phyloP scores from a whole-genome alignment of 225 moss, liverwort and hornwort genomes.

The Sphagnum contortum region DNA sequence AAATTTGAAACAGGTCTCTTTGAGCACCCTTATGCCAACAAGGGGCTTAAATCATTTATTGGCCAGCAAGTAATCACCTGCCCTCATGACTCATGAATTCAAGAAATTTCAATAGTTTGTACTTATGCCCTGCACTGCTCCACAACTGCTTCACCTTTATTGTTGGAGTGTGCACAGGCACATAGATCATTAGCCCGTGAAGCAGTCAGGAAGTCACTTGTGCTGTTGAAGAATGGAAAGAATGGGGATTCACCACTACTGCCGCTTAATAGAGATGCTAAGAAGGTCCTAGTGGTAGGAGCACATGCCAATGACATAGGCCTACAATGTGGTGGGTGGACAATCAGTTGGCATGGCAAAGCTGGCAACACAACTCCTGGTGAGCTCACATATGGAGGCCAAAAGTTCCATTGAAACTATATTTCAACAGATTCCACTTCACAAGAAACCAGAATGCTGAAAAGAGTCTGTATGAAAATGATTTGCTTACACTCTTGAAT shows the following conservation, averaged over 20 bases:
- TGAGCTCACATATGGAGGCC: background rate
- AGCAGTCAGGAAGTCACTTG: conserved; percentile 48
- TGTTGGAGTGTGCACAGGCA: conserved; percentile 11
- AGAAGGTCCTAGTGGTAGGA: conserved; percentile 50
- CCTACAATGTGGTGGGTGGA: conserved; percentile 76
- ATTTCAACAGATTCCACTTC: background rate
- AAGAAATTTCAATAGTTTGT: background rate
- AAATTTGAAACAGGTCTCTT: conserved; percentile 55
- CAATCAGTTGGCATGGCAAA: conserved; percentile 59
- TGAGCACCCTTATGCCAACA: conserved; percentile 28
- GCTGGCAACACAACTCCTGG: conserved; percentile 39
- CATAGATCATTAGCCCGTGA: conserved; percentile 52
- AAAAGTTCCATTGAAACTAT: background rate
- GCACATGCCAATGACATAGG: conserved; percentile 63
- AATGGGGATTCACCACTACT: conserved; percentile 11
- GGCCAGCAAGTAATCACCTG: conserved; percentile 25
- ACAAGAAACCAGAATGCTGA: too few species aligned
- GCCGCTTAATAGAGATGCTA: conserved; percentile 36
- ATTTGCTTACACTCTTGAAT: background rate
- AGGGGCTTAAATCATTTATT: conserved; percentile 14
- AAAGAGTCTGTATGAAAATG: background rate
- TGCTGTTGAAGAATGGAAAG: conserved; percentile 44
- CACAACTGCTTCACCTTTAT: background rate
- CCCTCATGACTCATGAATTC: background rate
- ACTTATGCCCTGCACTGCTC: background rate